These are phyloP conservation scores for Agaricus blazei DNA, from an alignment of 768 basidiomycete species.

Conservation along the genomic window DNA sequence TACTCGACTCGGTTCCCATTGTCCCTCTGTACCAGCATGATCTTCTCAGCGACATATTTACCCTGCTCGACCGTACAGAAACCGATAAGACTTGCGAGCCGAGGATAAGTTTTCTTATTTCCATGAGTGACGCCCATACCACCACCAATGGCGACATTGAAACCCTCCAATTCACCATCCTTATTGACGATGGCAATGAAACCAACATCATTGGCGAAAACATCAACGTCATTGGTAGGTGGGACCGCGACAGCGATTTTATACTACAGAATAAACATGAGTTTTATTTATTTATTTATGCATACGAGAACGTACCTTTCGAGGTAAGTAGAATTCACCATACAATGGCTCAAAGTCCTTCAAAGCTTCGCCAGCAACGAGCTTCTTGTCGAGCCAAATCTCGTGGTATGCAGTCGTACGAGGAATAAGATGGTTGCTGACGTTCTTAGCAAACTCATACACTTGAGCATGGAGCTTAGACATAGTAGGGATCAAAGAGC, in stretches of 20 bases:
- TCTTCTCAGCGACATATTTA: slow-evolving; percentile 80
- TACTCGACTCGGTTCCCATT: slow-evolving; percentile 93
- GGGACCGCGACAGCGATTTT: slow-evolving; percentile 97
- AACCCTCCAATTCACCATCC: slow-evolving; percentile 76
- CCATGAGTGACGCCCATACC: slow-evolving; percentile 99
- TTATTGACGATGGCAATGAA: slow-evolving; percentile 90
- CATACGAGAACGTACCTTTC: slow-evolving; percentile 57
- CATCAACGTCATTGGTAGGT: slow-evolving; percentile 93
- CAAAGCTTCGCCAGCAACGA: slow-evolving; percentile 89
- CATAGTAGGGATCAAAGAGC: slow-evolving; percentile 84
- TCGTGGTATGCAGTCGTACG: slow-evolving; percentile 94
- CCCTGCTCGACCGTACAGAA: slow-evolving; percentile 91
- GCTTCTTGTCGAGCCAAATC: slow-evolving; percentile 98
- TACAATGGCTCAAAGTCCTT: slow-evolving; percentile 97
- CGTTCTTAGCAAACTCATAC: slow-evolving; percentile 74
- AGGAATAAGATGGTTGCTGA: slow-evolving; percentile 86
- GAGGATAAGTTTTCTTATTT: slow-evolving; percentile 98
- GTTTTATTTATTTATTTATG: not conserved
- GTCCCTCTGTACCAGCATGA: slow-evolving; percentile 93
- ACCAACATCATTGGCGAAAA: slow-evolving; percentile 93
- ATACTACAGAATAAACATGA: slow-evolving; percentile 50
- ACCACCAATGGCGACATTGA: slow-evolving; percentile 92
- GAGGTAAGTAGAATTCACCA: slow-evolving; percentile 93
- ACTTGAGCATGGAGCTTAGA: slow-evolving; percentile 85
- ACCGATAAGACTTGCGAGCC: slow-evolving; percentile 81